Evolutionary conservation across 2,329 filamentous ascomycete genomes (phyloP).

Genomic region (Pseudocercospora fijiensis): DNA sequence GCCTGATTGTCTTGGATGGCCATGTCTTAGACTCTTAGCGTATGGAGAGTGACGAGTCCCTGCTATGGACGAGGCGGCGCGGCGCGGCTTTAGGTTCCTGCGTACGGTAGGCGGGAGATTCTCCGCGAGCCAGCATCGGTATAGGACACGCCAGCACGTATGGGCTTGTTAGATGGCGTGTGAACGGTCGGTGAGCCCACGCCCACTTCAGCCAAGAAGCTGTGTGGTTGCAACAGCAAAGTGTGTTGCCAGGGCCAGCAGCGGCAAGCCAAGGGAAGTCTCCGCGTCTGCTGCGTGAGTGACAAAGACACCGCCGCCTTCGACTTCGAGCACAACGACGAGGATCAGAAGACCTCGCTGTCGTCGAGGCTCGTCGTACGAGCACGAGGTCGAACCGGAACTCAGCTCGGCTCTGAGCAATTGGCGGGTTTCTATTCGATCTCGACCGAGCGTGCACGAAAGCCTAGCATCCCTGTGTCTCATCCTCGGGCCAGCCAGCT

Average conservation of each 20-base stretch:
- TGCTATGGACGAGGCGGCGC: neutral
- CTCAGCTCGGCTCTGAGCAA: neutral
- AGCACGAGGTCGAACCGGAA: neutral
- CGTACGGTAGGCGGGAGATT: constrained; percentile 2
- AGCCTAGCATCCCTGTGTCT: neutral
- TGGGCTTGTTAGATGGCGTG: neutral
- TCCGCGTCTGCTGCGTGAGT: neutral
- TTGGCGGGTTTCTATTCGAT: neutral
- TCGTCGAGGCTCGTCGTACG: neutral
- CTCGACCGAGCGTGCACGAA: neutral
- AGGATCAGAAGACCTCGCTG: neutral
- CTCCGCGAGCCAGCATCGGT: neutral
- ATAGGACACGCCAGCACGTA: neutral
- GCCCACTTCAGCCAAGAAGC: neutral
- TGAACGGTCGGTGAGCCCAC: neutral
- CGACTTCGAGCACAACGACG: neutral
- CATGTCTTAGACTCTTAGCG: neutral
- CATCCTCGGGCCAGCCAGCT: neutral
- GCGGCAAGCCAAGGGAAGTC: neutral
- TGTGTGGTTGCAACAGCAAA: constrained; percentile 1
- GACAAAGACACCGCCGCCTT: neutral
- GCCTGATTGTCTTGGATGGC: neutral
- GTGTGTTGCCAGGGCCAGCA: neutral
- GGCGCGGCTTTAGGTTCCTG: constrained; percentile 1
- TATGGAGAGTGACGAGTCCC: neutral